These are phyloP conservation scores for Kockovaella imperatae DNA, from an alignment of 768 basidiomycete species.

Conservation along the genomic window DNA sequence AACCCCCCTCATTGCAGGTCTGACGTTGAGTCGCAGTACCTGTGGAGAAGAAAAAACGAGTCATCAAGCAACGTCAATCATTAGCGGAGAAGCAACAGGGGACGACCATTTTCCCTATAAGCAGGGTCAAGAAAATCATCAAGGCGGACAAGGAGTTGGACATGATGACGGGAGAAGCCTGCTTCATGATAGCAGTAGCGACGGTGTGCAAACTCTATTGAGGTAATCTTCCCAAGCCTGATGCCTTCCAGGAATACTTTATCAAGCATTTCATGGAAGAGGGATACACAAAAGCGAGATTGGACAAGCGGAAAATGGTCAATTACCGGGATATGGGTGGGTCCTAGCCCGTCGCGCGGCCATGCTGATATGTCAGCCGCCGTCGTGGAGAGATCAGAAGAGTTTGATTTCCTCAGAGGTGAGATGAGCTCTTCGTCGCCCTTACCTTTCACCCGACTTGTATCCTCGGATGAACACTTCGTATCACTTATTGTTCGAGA, in stretches of 20 bases:
- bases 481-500: constrained; percentile 19
- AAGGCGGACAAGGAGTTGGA: constrained; percentile 68
- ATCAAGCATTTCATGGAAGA: constrained; percentile 66
- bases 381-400: constrained; percentile 34
- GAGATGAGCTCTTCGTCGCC: constrained; percentile 7
- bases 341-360: constrained; percentile 20
- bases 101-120: constrained; percentile 65
- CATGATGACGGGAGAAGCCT: constrained; percentile 60
- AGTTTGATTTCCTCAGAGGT: constrained; percentile 42
- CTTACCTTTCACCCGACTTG: not conserved
- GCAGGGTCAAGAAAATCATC: constrained; percentile 73
- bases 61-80: constrained; percentile 33
- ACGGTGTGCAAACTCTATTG: constrained; percentile 51
- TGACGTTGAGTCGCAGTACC: not conserved
- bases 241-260: constrained; percentile 61
- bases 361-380: constrained; percentile 16
- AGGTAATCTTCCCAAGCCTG: not conserved
- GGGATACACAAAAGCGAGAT: constrained; percentile 60
- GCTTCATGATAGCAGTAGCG: constrained; percentile 69
- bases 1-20: not conserved
- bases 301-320: constrained; percentile 65
- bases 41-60: constrained; percentile 16
- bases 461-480: constrained; percentile 17
- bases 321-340: constrained; percentile 73
- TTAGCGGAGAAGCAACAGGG: constrained; percentile 50